Conservation (phyloP, 2,329 filamentous ascomycete genomes). For the Didymella lethalis region DNA sequence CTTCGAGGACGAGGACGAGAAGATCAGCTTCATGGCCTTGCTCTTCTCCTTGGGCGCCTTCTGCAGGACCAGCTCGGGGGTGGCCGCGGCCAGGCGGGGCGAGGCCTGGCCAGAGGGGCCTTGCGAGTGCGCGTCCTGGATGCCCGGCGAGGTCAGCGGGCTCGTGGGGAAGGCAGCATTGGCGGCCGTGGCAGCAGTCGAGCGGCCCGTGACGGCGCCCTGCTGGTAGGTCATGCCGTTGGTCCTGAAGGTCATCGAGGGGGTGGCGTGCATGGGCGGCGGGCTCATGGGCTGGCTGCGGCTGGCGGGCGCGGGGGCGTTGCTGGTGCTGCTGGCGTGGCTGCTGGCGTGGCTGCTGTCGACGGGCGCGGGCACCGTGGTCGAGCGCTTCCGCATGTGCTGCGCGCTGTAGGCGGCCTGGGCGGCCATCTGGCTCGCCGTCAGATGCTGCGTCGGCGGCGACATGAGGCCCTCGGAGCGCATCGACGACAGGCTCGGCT, state of each 20-base stretch:
- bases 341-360: slow-evolving; percentile 22
- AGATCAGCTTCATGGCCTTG: slow-evolving; percentile 84
- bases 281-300: slow-evolving; percentile 59
- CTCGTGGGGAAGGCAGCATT: slow-evolving; percentile 77
- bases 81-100: slow-evolving; percentile 40
- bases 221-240: slow-evolving; percentile 64
- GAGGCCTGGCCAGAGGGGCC: slow-evolving; percentile 38
- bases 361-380: slow-evolving; percentile 70
- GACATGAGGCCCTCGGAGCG: slow-evolving; percentile 39
- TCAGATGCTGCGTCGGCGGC: slow-evolving; percentile 58
- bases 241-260: slow-evolving; percentile 51
- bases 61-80: slow-evolving; percentile 61
- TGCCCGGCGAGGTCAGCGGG: slow-evolving; percentile 55
- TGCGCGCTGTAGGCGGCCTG: slow-evolving; percentile 73
- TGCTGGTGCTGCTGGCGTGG: not conserved
- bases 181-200: slow-evolving; percentile 74
- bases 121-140: slow-evolving; percentile 33
- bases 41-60: slow-evolving; percentile 72
- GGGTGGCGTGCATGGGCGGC: slow-evolving; percentile 60
- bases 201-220: slow-evolving; percentile 67
- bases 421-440: slow-evolving; percentile 80
- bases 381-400: slow-evolving; percentile 71
- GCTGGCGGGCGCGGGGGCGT: slow-evolving; percentile 26
- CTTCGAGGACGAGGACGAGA: slow-evolving; percentile 61
- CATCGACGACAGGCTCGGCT: slow-evolving; percentile 73